These are phyloP conservation scores for Sporothrix schenckii DNA, from an alignment of 2,329 filamentous ascomycete genomes.

Conservation along the genomic window DNA sequence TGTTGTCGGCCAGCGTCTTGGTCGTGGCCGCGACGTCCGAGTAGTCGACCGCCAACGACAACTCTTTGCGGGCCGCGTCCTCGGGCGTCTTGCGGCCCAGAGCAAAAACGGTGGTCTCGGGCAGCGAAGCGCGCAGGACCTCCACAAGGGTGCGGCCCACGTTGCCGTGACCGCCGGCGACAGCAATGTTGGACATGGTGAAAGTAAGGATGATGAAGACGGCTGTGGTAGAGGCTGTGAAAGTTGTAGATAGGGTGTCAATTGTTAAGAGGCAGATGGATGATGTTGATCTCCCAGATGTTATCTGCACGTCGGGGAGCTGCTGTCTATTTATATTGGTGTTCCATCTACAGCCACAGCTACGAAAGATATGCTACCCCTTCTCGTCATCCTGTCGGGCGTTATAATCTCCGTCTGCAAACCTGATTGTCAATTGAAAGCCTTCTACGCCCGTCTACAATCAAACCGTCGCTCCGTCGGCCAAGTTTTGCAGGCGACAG, in stretches of 20 bases:
- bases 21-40: slow-evolving; percentile 36
- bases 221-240: background rate
- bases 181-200: slow-evolving; percentile 32
- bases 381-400: background rate
- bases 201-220: background rate
- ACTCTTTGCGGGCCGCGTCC: slow-evolving; percentile 36
- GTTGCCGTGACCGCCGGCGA: slow-evolving; percentile 32
- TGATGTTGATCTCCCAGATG: background rate
- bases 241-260: too few relatives aligned
- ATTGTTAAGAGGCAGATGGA: background rate
- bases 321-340: background rate
- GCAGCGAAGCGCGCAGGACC: slow-evolving; percentile 42
- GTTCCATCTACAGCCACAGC: too few relatives aligned
- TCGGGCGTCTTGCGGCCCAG: slow-evolving; percentile 45
- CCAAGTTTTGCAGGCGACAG: background rate
- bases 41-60: slow-evolving; percentile 41
- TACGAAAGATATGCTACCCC: background rate
- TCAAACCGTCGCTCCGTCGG: background rate
- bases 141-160: slow-evolving; percentile 46
- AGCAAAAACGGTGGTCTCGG: slow-evolving; percentile 47
- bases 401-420: too few relatives aligned
- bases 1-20: slow-evolving; percentile 43
- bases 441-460: too few relatives aligned
- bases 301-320: background rate
- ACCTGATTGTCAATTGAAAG: too few relatives aligned